Conservation (phyloP, 208 protist genomes). For the Acanthamoeba royreba region DNA sequence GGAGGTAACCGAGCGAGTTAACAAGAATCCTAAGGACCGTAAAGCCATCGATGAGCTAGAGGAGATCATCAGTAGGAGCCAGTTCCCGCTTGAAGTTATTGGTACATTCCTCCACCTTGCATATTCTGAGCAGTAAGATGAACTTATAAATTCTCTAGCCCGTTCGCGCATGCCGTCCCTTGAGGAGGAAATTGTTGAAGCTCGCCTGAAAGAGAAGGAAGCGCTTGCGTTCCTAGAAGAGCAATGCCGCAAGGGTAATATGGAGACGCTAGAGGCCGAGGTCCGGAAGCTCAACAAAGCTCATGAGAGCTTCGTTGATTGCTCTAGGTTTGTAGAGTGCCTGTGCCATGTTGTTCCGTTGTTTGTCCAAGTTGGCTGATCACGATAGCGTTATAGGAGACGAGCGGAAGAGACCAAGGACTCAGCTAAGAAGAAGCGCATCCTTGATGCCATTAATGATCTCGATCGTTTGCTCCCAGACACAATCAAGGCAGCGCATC, state of each 20-base stretch:
- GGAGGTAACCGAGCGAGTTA: background rate
- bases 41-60: background rate
- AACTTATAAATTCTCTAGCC: background rate
- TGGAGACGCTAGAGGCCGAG: background rate
- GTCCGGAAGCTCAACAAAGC: background rate
- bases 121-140: background rate
- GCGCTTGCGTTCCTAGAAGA: background rate
- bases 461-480: constrained; percentile 31
- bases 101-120: background rate
- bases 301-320: background rate
- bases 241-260: background rate
- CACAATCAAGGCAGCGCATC: background rate
- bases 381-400: too few species aligned
- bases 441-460: constrained; percentile 20
- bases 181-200: background rate
- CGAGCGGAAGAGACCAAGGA: background rate
- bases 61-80: background rate
- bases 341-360: too few species aligned
- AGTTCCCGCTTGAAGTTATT: background rate
- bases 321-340: too few species aligned
- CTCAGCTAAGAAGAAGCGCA: background rate
- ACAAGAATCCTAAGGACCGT: background rate
- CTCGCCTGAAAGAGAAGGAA: background rate
- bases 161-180: background rate
- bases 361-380: too few species aligned